Evolutionary conservation across 257 asterid genomes (phyloP), one percentile per base, ranked within the genome.

Genomic region (Prunella vulgaris): DNA sequence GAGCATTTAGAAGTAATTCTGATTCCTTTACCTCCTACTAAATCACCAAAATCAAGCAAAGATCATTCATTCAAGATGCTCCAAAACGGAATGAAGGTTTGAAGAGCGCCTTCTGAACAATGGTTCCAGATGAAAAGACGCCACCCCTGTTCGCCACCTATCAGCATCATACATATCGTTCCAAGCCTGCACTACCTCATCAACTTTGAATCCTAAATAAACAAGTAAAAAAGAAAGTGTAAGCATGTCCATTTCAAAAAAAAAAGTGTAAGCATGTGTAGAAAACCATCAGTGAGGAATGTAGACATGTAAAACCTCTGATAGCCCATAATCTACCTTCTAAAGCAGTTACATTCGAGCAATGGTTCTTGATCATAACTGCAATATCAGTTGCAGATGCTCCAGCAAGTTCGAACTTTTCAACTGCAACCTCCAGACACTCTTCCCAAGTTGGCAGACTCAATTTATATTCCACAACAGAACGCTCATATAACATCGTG

Each of bases 141-240:
- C 80, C 66, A 79, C 84, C 18, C 89, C 87, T 28, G 83, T 77
- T 69, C 84, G 92, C 97, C 99, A 93, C 80, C 85, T 86, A 68
- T 91, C 88, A 46, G 86, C 87, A 77, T 91, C 97, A 70, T 88
- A 88, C 96, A 91, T 87, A 79, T 93, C 99, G 72, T 87, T 93
- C 96, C 97, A 90, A n/a, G 99, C 99, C 84, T 91, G 97, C 66
- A 93, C 92, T 74, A 93, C 85, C 82, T 93, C 99, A 64, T 88
- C 96, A 71, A 91, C 93, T 80, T 90, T 88, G 83, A 93, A 93
- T 76, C 95, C 99, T 93, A 67, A 3, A 51, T 46, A 66, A 71
- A 71, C 46, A 65, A 71, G 53, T 53, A 15, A 66, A 58, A 60
- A 22, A 42, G 27, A 40, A 65, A 56, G 15, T 10, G 63, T 80